Percentiles rank a stretch among this genome's conserved stretches.
Evolutionary conservation across 2,329 filamentous ascomycete genomes (phyloP).

Genomic region (Periconia digitata): DNA sequence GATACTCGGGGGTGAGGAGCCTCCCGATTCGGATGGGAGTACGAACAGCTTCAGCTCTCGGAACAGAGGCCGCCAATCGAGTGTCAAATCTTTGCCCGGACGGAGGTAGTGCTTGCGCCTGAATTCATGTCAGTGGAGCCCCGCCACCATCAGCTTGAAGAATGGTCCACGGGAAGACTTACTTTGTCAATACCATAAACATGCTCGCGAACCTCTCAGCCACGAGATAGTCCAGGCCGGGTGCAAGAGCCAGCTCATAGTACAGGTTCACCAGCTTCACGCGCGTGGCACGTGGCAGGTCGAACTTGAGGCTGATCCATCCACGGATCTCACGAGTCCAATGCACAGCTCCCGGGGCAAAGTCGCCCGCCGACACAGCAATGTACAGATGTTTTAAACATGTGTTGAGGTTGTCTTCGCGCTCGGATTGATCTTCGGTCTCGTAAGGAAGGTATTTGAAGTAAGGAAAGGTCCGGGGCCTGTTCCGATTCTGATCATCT

Average conservation of each 20-base stretch:
- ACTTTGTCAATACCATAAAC: conserved; percentile 96
- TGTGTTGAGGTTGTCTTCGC: conserved; percentile 77
- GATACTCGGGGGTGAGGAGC: conserved; percentile 62
- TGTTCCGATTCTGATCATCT: conserved; percentile 65
- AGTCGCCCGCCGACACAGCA: conserved; percentile 87
- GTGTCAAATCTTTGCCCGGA: conserved; percentile 80
- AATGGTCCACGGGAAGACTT: conserved; percentile 40
- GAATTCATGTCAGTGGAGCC: conserved; percentile 27
- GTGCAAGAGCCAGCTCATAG: conserved; percentile 89
- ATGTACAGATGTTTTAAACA: conserved; percentile 95
- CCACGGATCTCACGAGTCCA: conserved; percentile 96
- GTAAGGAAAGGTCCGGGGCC: conserved; percentile 90
- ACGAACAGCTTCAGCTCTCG: conserved; percentile 90
- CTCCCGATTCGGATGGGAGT: conserved; percentile 75
- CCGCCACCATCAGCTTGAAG: background rate
- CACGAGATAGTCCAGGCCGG: conserved; percentile 78
- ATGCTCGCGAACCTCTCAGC: conserved; percentile 93
- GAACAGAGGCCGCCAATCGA: conserved; percentile 94
- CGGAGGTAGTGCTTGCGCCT: conserved; percentile 96
- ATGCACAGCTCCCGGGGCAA: conserved; percentile 88
- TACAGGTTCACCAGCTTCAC: conserved; percentile 86
- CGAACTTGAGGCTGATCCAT: conserved; percentile 97
- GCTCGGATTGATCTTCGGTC: conserved; percentile 76
- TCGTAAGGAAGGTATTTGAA: conserved; percentile 86
- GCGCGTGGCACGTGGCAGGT: conserved; percentile 82